A percentile compares a stretch with the other conserved stretches of the same genome.
Conservation (phyloP, 805 yeast species). For the Cyberlindnera maclurae region DNA sequence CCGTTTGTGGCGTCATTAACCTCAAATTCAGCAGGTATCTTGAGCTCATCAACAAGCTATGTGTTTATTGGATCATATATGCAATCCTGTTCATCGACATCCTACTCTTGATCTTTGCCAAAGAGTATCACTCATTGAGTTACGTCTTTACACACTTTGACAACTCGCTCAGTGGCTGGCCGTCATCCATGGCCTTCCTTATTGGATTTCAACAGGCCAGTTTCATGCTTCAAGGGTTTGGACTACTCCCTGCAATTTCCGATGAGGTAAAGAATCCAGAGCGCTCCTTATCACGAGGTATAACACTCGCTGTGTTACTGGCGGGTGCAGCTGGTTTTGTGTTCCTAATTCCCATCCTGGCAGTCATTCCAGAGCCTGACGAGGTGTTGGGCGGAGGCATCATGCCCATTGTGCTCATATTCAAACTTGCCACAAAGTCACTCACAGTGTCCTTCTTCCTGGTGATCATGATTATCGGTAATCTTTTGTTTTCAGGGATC, state of each 20-base stretch:
- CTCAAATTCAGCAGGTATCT: slow-evolving; percentile 50
- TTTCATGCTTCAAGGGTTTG: slow-evolving; percentile 77
- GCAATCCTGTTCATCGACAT: slow-evolving; percentile 65
- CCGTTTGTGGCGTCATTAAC: slow-evolving; percentile 56
- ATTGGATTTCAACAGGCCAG: slow-evolving; percentile 75
- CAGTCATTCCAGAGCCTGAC: slow-evolving; percentile 62
- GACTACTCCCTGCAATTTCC: slow-evolving; percentile 72
- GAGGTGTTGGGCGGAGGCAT: slow-evolving; percentile 54
- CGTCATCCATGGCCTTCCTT: slow-evolving; percentile 59
- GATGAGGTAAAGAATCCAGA: slow-evolving; percentile 79
- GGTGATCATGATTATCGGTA: slow-evolving; percentile 59
- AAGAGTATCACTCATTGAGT: slow-evolving; percentile 49
- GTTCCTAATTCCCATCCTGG: slow-evolving; percentile 63
- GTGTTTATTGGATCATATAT: slow-evolving; percentile 70
- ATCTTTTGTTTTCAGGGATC: slow-evolving; percentile 67
- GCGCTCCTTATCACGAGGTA: slow-evolving; percentile 65
- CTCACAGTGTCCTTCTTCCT: slow-evolving; percentile 61
- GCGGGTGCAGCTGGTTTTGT: slow-evolving; percentile 65
- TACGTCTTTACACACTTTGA: slow-evolving; percentile 62
- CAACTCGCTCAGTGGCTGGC: slow-evolving; percentile 72
- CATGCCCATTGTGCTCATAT: slow-evolving; percentile 73
- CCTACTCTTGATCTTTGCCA: slow-evolving; percentile 48
- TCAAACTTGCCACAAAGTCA: slow-evolving; percentile 64
- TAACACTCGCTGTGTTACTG: slow-evolving; percentile 55
- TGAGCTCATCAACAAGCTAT: slow-evolving; percentile 56